Percentiles rank a stretch among this genome's conserved stretches.
Conservation (phyloP, 768 basidiomycete genomes). For the Sporobolomyces pararoseus region DNA sequence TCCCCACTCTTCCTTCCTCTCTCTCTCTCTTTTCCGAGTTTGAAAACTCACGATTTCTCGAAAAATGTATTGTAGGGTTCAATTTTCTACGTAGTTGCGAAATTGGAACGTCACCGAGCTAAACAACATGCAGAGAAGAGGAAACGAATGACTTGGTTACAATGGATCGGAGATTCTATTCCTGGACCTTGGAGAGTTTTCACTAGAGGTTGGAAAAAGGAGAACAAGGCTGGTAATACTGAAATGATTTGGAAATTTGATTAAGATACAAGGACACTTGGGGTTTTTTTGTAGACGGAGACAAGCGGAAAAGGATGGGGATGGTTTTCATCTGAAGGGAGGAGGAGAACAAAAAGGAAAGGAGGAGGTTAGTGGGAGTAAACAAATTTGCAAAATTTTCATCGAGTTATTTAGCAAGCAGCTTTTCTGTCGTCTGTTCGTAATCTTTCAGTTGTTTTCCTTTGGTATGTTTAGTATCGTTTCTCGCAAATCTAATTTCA, state of each 20-base stretch:
- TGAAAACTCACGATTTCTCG: no score
- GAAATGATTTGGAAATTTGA: slow-evolving; percentile 29
- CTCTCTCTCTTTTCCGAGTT: neutral
- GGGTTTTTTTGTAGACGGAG: neutral
- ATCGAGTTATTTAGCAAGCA: no score
- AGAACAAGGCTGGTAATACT: slow-evolving; percentile 32
- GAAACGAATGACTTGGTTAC: slow-evolving; percentile 7
- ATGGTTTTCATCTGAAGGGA: no score
- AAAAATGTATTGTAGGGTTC: slow-evolving; percentile 7
- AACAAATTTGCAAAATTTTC: no score
- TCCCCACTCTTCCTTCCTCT: neutral
- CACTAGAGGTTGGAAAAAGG: slow-evolving; percentile 31
- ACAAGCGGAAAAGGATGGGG: neutral
- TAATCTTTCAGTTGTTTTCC: no score
- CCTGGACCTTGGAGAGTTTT: slow-evolving; percentile 14
- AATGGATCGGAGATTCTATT: neutral
- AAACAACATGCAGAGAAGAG: slow-evolving; percentile 12
- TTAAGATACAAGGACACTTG: neutral
- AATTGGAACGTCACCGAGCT: slow-evolving; percentile 15
- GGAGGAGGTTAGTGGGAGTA: no score
- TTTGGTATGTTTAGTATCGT: no score
- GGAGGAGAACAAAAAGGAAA: no score
- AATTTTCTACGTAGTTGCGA: slow-evolving; percentile 16
- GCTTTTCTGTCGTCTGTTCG: no score
- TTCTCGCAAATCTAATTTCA: no score